Base-by-base conservation (phyloP, 495 filamentous ascomycete genomes). In the Penicillium chermesinum region DNA sequence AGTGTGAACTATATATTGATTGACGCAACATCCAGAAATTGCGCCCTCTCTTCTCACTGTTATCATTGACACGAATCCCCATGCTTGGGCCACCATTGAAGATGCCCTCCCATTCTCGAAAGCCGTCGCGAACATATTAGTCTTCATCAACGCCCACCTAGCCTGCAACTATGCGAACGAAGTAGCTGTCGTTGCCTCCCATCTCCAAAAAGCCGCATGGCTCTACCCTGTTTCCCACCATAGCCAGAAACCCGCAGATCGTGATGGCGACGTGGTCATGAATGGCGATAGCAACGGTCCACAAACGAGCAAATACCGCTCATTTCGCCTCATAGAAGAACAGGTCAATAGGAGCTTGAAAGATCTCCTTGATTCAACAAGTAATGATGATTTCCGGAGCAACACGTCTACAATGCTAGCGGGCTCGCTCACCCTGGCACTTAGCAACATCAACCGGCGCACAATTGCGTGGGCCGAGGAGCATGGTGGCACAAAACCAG, bases 61-160 rank as follows among this genome's bases (percentile, higher is more conserved):
- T 60, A 79, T 98, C 66, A 77, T 98, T 72, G 93, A 98, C 71
- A 96, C 93, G 35, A 97, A 97, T 62, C 94, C 93, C 1, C 87
- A 86, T 55, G 89, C 93, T 62, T 98, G 93, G 93, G 82, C 87
- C 3, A 75, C 86, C 39, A 79, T 97, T 48, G 67, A 80, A 53
- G 66, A 82, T 49, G 81, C 78, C 3, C 85, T 98, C n/a, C 80
- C 93, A 22, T 78, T 97, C 50, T 82, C 86, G 44, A 85, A 85
- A 56, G 89, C 87, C 45, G 74, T 98, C 47, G 84, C 94, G 42
- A 93, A 89, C 72, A 78, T 97, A 51, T 85, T 96, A 59, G 84
- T 97, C 73, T 96, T 96, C 71, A 83, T 96, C 65, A 96, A 98
- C 63, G 87, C 90, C 48, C 93, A 98, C 62, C 79, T 98, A 5